These are phyloP conservation scores for Hyphopichia pseudoburtonii DNA, from an alignment of 1,139 yeast species.

Conservation along the genomic window DNA sequence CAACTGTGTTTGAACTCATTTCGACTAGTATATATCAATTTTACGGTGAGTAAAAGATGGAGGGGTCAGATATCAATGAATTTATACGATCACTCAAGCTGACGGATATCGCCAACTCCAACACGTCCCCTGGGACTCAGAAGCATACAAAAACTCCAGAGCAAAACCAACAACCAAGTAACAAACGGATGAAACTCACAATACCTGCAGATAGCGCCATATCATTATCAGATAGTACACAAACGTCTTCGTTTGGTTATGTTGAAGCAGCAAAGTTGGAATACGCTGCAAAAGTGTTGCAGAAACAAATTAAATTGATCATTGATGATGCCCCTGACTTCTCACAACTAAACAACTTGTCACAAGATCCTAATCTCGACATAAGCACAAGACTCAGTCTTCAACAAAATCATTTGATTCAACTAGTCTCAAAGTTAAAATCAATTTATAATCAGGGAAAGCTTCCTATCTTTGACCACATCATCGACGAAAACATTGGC, in stretches of 20 bases:
- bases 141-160: no score
- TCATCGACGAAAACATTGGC: constrained; percentile 25
- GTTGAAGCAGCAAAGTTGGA: constrained; percentile 43
- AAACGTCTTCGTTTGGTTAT: constrained; percentile 21
- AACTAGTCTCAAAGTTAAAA: constrained; percentile 60
- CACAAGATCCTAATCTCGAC: constrained; percentile 25
- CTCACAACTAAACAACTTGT: constrained; percentile 36
- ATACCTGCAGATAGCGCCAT: not conserved
- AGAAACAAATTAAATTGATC: constrained; percentile 53
- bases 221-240: not conserved
- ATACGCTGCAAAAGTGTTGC: constrained; percentile 43
- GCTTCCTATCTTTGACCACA: constrained; percentile 49
- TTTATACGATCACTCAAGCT: not conserved
- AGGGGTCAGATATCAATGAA: not conserved
- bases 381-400: constrained; percentile 47
- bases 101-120: not conserved
- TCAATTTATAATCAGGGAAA: constrained; percentile 49
- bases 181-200: not conserved
- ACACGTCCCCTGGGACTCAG: no score
- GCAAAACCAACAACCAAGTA: not conserved
- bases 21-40: no score
- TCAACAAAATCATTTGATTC: constrained; percentile 52
- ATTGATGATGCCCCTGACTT: constrained; percentile 55
- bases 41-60: no score
- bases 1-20: no score